A percentile compares a stretch with the other conserved stretches of the same genome.
Conservation (phyloP, 441 rosid species). For the Metrosideros polymorpha region DNA sequence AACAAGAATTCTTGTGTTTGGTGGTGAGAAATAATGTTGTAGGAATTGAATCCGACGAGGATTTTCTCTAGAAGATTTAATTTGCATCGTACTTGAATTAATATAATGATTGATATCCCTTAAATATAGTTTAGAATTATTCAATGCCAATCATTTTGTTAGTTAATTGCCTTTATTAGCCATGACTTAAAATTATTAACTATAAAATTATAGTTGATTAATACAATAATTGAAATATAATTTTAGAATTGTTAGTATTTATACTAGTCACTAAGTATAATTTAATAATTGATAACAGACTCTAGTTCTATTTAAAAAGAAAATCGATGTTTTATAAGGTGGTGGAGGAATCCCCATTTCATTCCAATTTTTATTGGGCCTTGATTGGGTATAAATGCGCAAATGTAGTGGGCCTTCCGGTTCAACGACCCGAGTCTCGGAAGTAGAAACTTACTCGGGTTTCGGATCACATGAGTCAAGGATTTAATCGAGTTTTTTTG, state of each 20-base stretch:
- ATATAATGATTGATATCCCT: background rate
- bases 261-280: background rate
- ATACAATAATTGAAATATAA: background rate
- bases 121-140: background rate
- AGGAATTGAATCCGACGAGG: background rate
- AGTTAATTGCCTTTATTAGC: background rate
- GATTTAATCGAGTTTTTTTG: too few species aligned
- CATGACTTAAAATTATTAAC: background rate
- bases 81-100: background rate
- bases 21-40: background rate
- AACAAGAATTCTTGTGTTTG: background rate
- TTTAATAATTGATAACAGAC: background rate
- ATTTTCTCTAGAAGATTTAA: background rate
- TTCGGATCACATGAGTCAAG: too few species aligned
- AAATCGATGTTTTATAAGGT: background rate
- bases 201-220: background rate
- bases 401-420: background rate
- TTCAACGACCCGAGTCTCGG: background rate
- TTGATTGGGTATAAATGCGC: background rate
- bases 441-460: too few species aligned
- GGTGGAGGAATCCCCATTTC: background rate
- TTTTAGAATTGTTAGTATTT: fast-evolving
- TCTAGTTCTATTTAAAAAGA: background rate
- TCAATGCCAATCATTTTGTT: too few species aligned
- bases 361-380: background rate